These are phyloP conservation scores for Cercospora sesami DNA, from an alignment of 2,329 filamentous ascomycete genomes.

Conservation along the genomic window DNA sequence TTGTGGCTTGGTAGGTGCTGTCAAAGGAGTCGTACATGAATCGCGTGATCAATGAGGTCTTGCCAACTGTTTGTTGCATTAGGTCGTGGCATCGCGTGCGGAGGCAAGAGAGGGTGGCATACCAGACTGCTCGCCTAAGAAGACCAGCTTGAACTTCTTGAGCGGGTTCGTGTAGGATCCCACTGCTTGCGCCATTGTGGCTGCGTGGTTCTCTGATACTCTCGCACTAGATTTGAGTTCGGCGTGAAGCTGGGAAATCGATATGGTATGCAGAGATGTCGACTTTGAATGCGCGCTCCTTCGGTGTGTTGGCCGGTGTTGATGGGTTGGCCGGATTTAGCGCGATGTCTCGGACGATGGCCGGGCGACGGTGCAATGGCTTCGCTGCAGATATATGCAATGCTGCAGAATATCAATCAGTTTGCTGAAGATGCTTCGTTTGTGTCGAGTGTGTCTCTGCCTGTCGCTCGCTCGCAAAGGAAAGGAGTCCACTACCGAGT, in stretches of 20 bases:
- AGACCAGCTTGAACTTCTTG: constrained; percentile 99
- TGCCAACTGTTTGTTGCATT: constrained; percentile 69
- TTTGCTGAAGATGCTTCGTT: not conserved
- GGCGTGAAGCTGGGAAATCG: not conserved
- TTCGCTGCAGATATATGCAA: not conserved
- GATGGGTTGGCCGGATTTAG: constrained; percentile 10
- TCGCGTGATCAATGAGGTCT: constrained; percentile 95
- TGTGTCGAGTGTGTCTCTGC: not conserved
- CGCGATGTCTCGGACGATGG: constrained; percentile 9
- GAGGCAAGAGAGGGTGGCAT: constrained; percentile 44
- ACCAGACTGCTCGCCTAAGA: constrained; percentile 98
- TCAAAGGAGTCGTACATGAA: constrained; percentile 99
- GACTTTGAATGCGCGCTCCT: not conserved
- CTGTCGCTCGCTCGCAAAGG: not conserved
- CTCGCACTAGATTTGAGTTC: not conserved
- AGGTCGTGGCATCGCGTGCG: constrained; percentile 9
- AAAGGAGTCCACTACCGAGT: not conserved
- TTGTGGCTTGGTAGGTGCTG: constrained; percentile 99
- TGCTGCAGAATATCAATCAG: not conserved
- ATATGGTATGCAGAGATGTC: constrained; percentile 1
- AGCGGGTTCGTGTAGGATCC: constrained; percentile 97
- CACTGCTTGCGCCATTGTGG: constrained; percentile 74
- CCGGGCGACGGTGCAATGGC: not conserved
- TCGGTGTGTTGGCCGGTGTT: constrained; percentile 6
- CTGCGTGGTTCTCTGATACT: not conserved